Evolutionary conservation across 257 asterid species (phyloP).

Genomic region (Apocynum venetum): DNA sequence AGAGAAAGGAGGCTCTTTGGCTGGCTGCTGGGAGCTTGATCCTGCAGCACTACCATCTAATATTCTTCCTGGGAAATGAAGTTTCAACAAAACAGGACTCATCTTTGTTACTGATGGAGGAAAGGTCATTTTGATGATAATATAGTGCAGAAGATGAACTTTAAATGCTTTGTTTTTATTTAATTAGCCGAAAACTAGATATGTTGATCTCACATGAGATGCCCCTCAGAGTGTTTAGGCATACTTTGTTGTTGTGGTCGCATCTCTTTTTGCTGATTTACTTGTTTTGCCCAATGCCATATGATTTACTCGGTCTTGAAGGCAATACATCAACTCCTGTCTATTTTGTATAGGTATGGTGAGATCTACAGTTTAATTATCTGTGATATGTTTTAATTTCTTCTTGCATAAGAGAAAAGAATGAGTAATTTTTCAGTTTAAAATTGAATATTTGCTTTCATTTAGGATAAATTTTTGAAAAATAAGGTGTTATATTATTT

Average conservation of each 20-base stretch:
- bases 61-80: slow-evolving; percentile 3
- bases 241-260: no score
- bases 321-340: neutral
- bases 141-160: neutral
- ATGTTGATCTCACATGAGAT: no score
- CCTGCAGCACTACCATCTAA: slow-evolving; percentile 23
- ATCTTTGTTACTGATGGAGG: neutral
- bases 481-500: no score
- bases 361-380: no score
- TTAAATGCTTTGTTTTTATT: neutral
- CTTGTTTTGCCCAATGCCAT: neutral
- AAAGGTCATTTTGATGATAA: neutral
- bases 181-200: neutral
- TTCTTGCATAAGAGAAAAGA: no score
- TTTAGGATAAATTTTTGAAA: no score
- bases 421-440: no score
- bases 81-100: neutral
- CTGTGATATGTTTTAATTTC: no score
- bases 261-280: neutral
- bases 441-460: no score
- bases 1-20: slow-evolving; percentile 21
- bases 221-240: no score
- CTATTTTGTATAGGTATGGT: neutral
- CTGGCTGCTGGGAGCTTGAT: slow-evolving; percentile 34
- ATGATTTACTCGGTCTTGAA: neutral